These are phyloP conservation scores for Blepharisma stoltei DNA, from an alignment of 73 alveolate genomes.

Conservation along the genomic window DNA sequence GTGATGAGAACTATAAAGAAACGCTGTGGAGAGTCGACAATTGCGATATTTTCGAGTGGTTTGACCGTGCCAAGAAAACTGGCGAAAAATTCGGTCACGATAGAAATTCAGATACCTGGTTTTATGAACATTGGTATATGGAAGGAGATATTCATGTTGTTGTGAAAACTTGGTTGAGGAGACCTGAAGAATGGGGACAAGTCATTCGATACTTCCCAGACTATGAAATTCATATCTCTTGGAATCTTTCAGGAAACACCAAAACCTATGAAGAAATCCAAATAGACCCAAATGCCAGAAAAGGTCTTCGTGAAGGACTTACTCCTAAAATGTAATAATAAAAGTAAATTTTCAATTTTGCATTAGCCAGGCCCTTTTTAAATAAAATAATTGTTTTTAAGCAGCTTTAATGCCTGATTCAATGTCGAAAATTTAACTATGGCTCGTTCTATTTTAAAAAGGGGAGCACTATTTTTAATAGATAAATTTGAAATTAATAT, in stretches of 20 bases:
- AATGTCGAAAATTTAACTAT: too few relatives aligned
- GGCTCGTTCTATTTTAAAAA: too few relatives aligned
- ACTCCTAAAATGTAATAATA: too few relatives aligned
- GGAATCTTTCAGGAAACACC: not conserved
- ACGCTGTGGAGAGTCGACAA: slow-evolving; percentile 23
- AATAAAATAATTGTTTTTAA: too few relatives aligned
- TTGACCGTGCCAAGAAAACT: not conserved
- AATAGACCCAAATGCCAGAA: not conserved
- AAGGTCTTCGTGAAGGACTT: not conserved
- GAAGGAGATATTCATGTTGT: slow-evolving; percentile 20
- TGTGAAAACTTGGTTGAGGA: slow-evolving; percentile 1
- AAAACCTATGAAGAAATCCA: not conserved
- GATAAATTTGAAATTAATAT: too few relatives aligned
- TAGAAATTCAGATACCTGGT: not conserved
- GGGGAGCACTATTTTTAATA: too few relatives aligned
- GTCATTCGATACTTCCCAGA: slow-evolving; percentile 10
- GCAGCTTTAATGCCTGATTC: too few relatives aligned
- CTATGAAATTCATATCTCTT: slow-evolving; percentile 12
- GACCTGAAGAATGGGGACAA: slow-evolving; percentile 16
- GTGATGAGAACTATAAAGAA: not conserved
- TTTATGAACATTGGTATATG: slow-evolving; percentile 17
- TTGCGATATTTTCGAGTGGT: slow-evolving; percentile 22
- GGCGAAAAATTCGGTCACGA: slow-evolving; percentile 27
- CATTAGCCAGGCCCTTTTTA: too few relatives aligned
- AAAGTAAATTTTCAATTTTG: too few relatives aligned